Evolutionary conservation across 441 rosid genomes (phyloP).

Genomic region (Gossypium schwendimanii): DNA sequence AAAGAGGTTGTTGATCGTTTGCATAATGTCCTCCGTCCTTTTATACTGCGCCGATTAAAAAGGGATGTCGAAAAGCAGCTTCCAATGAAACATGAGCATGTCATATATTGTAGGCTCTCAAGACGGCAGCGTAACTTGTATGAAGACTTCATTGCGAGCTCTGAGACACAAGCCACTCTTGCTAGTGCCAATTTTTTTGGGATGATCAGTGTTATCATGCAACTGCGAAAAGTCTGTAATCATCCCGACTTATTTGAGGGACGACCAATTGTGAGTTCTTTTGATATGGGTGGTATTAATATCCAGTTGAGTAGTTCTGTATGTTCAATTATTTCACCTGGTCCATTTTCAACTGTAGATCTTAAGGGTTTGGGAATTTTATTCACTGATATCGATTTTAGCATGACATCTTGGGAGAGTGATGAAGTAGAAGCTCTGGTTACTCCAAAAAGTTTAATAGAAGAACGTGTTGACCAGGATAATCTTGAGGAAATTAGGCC

Average conservation of each 20-base stretch:
- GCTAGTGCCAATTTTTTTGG: constrained; percentile 94
- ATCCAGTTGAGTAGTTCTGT: constrained; percentile 66
- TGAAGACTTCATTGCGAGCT: constrained; percentile 98
- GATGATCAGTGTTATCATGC: constrained; percentile 99
- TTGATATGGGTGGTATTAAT: constrained; percentile 83
- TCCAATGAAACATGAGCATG: constrained; percentile 90
- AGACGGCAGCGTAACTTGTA: constrained; percentile 97
- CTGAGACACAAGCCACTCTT: constrained; percentile 98
- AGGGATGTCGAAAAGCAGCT: constrained; percentile 99
- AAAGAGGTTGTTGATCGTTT: constrained; percentile 97
- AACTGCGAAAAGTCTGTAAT: constrained; percentile 98
- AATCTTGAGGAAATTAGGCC: constrained; percentile 37
- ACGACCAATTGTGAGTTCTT: constrained; percentile 96
- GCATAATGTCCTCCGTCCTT: constrained; percentile 99
- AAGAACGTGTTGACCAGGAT: constrained; percentile 39
- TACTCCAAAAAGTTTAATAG: constrained; percentile 65
- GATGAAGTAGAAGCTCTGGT: constrained; percentile 71
- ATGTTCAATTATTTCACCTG: constrained; percentile 59
- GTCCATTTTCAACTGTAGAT: constrained; percentile 61
- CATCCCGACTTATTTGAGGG: constrained; percentile 99
- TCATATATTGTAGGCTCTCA: constrained; percentile 87
- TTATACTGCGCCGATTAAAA: constrained; percentile 89
- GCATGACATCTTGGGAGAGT: constrained; percentile 85
- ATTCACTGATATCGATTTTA: constrained; percentile 76
- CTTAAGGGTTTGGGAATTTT: constrained; percentile 64